phyloP scores from a whole-genome alignment of 2,329 filamentous ascomycete species.

The Talaromyces sp. region DNA sequence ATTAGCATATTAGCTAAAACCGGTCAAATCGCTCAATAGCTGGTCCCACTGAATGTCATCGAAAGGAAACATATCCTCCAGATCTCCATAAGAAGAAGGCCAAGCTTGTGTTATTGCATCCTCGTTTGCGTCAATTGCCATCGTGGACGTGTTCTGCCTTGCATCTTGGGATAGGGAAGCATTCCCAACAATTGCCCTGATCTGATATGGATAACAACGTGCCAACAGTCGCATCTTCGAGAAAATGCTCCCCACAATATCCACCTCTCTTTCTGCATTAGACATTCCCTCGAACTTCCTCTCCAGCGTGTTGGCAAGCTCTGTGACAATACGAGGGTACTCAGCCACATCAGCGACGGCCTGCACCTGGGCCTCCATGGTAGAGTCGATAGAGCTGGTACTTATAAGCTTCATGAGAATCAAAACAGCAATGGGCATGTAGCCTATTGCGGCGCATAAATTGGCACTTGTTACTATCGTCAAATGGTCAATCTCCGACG shows the following conservation, averaged over 20 bases:
- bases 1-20: constrained; percentile 19
- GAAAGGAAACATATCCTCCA: constrained; percentile 18
- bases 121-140: background rate
- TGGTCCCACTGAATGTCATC: constrained; percentile 24
- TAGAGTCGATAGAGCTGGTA: constrained; percentile 3
- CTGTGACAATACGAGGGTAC: constrained; percentile 19
- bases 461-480: constrained; percentile 18
- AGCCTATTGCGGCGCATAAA: constrained; percentile 21
- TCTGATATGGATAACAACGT: constrained; percentile 24
- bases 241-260: constrained; percentile 23
- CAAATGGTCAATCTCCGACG: constrained; percentile 18
- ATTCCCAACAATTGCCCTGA: constrained; percentile 19
- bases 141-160: constrained; percentile 6
- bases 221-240: constrained; percentile 24
- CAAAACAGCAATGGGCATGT: constrained; percentile 19
- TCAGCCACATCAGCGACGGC: constrained; percentile 20
- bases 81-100: constrained; percentile 10
- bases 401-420: constrained; percentile 18
- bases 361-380: constrained; percentile 18
- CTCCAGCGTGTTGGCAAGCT: constrained; percentile 20
- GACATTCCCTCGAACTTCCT: constrained; percentile 19
- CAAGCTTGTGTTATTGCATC: background rate
- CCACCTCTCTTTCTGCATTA: constrained; percentile 20
- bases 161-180: constrained; percentile 5
- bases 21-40: constrained; percentile 23